A percentile compares a stretch with the other conserved stretches of the same genome.
Conservation (phyloP, 2,329 filamentous ascomycete species). For the Sporothrix globosa region DNA sequence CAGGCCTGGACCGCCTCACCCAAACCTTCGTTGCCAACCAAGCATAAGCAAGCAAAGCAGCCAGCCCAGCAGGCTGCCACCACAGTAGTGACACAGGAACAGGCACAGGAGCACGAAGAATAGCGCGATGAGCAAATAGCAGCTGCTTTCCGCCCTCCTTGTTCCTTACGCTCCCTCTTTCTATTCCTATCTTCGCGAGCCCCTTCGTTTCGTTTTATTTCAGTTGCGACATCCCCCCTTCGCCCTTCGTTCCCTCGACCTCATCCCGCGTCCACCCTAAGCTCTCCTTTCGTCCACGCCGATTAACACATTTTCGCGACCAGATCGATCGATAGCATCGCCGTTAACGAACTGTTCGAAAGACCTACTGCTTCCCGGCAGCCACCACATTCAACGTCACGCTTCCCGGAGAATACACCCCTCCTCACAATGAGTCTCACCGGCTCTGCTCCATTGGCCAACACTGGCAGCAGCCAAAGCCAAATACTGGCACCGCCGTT, state of each 20-base stretch:
- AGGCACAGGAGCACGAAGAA: conserved; percentile 1
- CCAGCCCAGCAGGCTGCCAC: background rate
- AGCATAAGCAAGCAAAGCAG: conserved; percentile 3
- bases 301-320: background rate
- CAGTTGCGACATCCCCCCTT: conserved; percentile 9
- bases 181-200: background rate
- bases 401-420: background rate
- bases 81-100: background rate
- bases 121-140: conserved; percentile 20
- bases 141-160: conserved; percentile 28
- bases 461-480: conserved; percentile 31
- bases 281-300: background rate
- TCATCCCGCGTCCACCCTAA: background rate
- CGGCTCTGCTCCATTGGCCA: conserved; percentile 31
- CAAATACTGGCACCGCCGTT: conserved; percentile 36
- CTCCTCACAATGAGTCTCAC: conserved; percentile 33
- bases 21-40: conserved; percentile 21
- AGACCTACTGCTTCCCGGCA: background rate
- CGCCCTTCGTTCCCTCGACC: background rate
- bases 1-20: conserved; percentile 14
- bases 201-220: conserved; percentile 21
- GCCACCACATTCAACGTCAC: background rate
- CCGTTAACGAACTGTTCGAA: background rate
- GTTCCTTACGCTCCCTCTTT: background rate
- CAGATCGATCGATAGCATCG: background rate